These are phyloP conservation scores for Ustilago curta DNA, from an alignment of 1,284 basidiomycete genomes.

Conservation along the genomic window DNA sequence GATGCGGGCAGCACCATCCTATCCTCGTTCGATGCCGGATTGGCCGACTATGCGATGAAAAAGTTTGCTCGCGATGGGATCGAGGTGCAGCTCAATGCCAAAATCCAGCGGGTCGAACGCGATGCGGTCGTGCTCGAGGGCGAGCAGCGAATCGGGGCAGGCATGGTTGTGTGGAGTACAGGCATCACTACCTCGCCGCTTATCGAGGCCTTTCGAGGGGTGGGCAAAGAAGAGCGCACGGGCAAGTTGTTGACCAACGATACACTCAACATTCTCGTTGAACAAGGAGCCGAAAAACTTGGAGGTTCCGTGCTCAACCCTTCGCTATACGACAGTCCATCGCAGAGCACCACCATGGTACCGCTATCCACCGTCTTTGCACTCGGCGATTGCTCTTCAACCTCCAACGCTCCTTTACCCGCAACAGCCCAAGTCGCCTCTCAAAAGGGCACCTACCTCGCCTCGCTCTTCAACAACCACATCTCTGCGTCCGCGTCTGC, in stretches of 20 bases:
- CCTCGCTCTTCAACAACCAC: slow-evolving; percentile 50
- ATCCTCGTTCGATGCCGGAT: slow-evolving; percentile 56
- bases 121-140: slow-evolving; percentile 11
- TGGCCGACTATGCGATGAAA: slow-evolving; percentile 60
- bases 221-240: slow-evolving; percentile 77
- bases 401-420: slow-evolving; percentile 70
- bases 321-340: not conserved
- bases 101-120: slow-evolving; percentile 33
- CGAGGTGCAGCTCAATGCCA: slow-evolving; percentile 25
- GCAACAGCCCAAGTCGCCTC: slow-evolving; percentile 70
- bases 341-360: not conserved
- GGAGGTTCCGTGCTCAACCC: slow-evolving; percentile 9
- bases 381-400: slow-evolving; percentile 80
- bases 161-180: slow-evolving; percentile 85
- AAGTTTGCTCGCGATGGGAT: slow-evolving; percentile 58
- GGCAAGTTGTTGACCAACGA: slow-evolving; percentile 73
- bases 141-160: slow-evolving; percentile 63
- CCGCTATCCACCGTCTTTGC: slow-evolving; percentile 56
- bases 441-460: slow-evolving; percentile 65
- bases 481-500: not conserved
- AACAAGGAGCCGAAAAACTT: not conserved
- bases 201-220: slow-evolving; percentile 74
- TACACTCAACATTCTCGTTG: slow-evolving; percentile 27
- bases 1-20: slow-evolving; percentile 64
- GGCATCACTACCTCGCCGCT: slow-evolving; percentile 84